Percentiles rank a stretch among this genome's conserved stretches.
These are phyloP conservation scores for Mollisiaceae sp. DNA, from an alignment of 2,329 filamentous ascomycete species.

Conservation along the genomic window DNA sequence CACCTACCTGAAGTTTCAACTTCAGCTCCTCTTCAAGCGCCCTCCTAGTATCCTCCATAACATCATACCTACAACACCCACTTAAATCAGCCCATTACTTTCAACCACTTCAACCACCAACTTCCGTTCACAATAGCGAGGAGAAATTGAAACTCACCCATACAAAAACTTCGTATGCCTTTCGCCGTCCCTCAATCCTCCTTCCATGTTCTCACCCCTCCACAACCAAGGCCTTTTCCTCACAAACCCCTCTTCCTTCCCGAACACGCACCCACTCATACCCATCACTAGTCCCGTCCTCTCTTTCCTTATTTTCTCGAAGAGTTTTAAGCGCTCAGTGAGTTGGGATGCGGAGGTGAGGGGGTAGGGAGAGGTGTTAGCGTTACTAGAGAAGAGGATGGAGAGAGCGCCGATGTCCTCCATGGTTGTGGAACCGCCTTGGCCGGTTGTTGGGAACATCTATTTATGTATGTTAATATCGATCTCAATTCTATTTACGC, in stretches of 20 bases:
- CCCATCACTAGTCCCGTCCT: conserved; percentile 8
- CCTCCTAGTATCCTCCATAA: conserved; percentile 23
- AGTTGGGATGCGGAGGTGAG: neutral
- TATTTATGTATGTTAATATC: too few relatives aligned
- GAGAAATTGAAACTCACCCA: conserved; percentile 9
- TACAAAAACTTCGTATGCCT: conserved; percentile 20
- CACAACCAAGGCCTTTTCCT: conserved; percentile 3
- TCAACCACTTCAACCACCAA: neutral
- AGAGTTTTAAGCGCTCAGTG: conserved; percentile 35
- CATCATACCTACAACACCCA: conserved; percentile 19
- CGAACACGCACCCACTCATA: conserved; percentile 17
- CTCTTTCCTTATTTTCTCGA: conserved; percentile 14
- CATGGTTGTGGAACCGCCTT: conserved; percentile 45
- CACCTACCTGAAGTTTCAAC: neutral
- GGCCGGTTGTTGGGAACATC: conserved; percentile 44
- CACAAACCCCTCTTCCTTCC: conserved; percentile 12
- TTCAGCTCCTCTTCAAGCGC: conserved; percentile 10
- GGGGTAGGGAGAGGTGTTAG: neutral
- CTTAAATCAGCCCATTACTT: neutral
- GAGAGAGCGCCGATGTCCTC: conserved; percentile 46
- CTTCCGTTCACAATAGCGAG: too few relatives aligned
- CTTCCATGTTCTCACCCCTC: neutral
- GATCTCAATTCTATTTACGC: neutral
- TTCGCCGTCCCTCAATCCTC: conserved; percentile 12
- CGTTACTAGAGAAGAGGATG: conserved; percentile 14